A percentile compares a stretch with the other conserved stretches of the same genome.
Evolutionary conservation across 352 stramenopile species (phyloP).

Genomic region (Poterioochromonas sp.): DNA sequence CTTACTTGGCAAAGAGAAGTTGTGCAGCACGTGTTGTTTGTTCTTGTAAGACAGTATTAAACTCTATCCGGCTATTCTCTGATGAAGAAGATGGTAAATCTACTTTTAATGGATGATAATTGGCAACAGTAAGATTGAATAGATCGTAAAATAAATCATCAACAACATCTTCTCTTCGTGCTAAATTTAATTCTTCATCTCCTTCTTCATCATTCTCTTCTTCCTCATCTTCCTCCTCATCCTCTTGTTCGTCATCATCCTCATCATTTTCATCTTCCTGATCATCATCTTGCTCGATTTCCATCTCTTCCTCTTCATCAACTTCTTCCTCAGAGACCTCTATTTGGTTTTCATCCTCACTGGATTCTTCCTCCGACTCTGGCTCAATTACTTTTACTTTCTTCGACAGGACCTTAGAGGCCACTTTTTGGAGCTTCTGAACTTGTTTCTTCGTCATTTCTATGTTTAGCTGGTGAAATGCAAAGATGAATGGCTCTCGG

Average conservation of each 20-base stretch:
- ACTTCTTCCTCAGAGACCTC: neutral
- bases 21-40: conserved; percentile 81
- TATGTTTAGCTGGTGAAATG: too few species aligned
- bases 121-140: conserved; percentile 70
- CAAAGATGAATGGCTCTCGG: too few species aligned
- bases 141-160: conserved; percentile 75
- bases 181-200: neutral
- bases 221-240: conserved; percentile 3
- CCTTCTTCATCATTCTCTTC: neutral
- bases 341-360: neutral
- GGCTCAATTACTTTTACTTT: neutral
- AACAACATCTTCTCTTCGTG: neutral
- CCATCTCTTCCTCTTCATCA: neutral
- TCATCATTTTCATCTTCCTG: neutral
- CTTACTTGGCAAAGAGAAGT: conserved; percentile 53
- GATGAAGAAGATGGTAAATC: conserved; percentile 36
- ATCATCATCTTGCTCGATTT: neutral
- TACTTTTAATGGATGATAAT: conserved; percentile 58
- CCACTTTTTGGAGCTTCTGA: too few species aligned
- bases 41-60: conserved; percentile 71
- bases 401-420: too few species aligned
- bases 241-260: neutral
- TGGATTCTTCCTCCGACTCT: neutral
- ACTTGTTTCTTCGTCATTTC: too few species aligned
- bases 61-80: conserved; percentile 42